These are phyloP conservation scores for Leishmania braziliensis DNA, from an alignment of 208 protist species.

Conservation along the genomic window DNA sequence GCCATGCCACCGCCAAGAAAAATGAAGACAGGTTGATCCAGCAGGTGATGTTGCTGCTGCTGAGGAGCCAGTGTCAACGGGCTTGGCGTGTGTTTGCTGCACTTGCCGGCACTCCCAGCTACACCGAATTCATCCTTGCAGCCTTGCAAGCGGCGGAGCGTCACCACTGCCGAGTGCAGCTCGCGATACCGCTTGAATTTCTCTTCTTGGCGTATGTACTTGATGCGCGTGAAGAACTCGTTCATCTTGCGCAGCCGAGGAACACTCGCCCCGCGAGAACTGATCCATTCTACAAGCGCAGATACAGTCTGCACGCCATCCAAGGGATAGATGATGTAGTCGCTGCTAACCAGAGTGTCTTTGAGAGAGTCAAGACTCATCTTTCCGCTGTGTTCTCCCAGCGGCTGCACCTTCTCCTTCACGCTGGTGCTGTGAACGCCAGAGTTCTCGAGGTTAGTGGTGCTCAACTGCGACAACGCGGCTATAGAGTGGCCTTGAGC, in stretches of 20 bases:
- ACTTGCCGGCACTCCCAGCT: neutral
- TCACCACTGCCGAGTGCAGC: conserved; percentile 60
- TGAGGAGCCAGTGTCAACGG: neutral
- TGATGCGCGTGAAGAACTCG: conserved; percentile 52
- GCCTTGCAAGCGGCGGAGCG: conserved; percentile 63
- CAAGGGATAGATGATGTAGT: conserved; percentile 41
- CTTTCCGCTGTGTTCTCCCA: neutral
- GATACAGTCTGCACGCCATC: conserved; percentile 44
- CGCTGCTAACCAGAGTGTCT: conserved; percentile 16
- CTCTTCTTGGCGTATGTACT: conserved; percentile 48
- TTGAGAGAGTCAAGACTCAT: neutral
- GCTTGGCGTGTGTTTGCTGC: neutral
- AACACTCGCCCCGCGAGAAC: conserved; percentile 37
- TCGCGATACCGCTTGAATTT: conserved; percentile 60
- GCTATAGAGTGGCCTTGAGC: neutral
- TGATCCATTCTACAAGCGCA: conserved; percentile 68
- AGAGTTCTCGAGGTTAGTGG: conserved; percentile 1
- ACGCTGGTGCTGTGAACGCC: conserved; percentile 9
- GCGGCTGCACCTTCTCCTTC: neutral
- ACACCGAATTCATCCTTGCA: conserved; percentile 11
- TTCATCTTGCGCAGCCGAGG: conserved; percentile 40
- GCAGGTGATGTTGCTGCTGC: neutral
- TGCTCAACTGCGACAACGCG: too few species aligned
- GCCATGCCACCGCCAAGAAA: conserved; percentile 91
- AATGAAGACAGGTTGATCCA: conserved; percentile 75